Conservation (phyloP, 2,329 filamentous ascomycete species). For the Pseudogymnoascus verrucosus region DNA sequence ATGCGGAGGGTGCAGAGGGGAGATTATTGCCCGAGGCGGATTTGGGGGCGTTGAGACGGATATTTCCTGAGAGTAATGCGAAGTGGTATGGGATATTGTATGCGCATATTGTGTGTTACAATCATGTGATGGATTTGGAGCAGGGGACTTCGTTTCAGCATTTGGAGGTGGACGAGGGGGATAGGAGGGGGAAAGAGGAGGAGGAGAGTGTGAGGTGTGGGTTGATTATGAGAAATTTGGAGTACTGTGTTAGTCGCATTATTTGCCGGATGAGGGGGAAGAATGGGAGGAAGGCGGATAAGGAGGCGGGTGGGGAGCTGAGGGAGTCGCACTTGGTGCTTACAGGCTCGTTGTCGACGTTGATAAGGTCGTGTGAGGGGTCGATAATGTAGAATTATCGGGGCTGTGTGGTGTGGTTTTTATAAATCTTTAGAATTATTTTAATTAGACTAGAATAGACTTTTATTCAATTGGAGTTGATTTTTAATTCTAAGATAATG, state of each 20-base stretch:
- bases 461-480: not conserved
- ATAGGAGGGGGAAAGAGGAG: not conserved
- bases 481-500: not conserved
- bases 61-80: constrained; percentile 21
- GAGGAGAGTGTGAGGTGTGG: not conserved
- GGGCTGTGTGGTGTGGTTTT: not conserved
- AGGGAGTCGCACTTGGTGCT: not conserved
- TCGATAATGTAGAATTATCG: not conserved
- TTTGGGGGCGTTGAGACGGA: constrained; percentile 9
- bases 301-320: not conserved
- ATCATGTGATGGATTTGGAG: constrained; percentile 16
- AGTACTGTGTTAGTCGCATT: not conserved
- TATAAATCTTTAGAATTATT: not conserved
- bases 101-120: constrained; percentile 22
- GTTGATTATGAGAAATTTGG: constrained; percentile 9
- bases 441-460: not conserved
- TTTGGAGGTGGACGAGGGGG: not conserved
- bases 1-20: not conserved
- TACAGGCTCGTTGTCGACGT: not conserved
- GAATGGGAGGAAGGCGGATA: not conserved
- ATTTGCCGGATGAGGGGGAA: not conserved
- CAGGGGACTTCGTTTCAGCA: not conserved
- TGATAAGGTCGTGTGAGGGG: not conserved
- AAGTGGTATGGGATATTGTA: constrained; percentile 21
- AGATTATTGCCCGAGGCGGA: not conserved